These are phyloP conservation scores for Ceratobasidium sp. DNA, from an alignment of 1,284 basidiomycete species.

Conservation along the genomic window DNA sequence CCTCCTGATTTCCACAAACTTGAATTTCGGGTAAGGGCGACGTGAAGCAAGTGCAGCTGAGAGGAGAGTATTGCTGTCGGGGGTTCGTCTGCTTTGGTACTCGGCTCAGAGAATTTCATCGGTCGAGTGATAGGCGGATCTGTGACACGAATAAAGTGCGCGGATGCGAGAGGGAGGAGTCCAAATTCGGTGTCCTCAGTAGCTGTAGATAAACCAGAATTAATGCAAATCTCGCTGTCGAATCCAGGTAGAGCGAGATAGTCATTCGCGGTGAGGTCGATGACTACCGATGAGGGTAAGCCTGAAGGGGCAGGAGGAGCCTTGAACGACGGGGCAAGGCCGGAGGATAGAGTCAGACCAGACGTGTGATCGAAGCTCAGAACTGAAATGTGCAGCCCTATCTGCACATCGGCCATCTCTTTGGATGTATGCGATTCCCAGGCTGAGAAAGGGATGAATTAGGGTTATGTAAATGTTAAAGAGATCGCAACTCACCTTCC, in stretches of 20 bases:
- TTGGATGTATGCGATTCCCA: constrained; percentile 71
- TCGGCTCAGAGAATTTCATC: neutral
- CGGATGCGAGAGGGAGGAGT: constrained; percentile 68
- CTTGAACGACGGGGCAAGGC: constrained; percentile 51
- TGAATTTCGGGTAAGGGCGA: constrained; percentile 33
- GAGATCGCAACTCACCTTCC: constrained; percentile 65
- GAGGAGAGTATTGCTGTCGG: constrained; percentile 10
- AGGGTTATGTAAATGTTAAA: constrained; percentile 1
- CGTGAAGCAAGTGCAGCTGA: constrained; percentile 35
- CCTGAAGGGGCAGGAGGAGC: constrained; percentile 11
- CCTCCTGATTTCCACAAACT: constrained; percentile 43
- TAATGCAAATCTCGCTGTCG: constrained; percentile 44
- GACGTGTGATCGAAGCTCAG: constrained; percentile 64
- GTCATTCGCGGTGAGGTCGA: constrained; percentile 40
- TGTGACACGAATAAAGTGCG: constrained; percentile 65
- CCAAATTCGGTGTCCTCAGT: constrained; percentile 55
- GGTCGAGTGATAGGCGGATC: constrained; percentile 58
- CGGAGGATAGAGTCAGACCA: constrained; percentile 40
- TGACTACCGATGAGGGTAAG: constrained; percentile 31
- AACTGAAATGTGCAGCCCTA: constrained; percentile 68
- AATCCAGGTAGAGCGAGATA: constrained; percentile 30
- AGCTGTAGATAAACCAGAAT: constrained; percentile 52
- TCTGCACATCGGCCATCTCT: constrained; percentile 56
- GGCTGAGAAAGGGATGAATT: constrained; percentile 61
- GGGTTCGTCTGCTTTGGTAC: constrained; percentile 12